A percentile compares a stretch with the other conserved stretches of the same genome.
These are phyloP conservation scores for Fragilaria crotonensis DNA, from an alignment of 108 stramenopile genomes.

Conservation along the genomic window DNA sequence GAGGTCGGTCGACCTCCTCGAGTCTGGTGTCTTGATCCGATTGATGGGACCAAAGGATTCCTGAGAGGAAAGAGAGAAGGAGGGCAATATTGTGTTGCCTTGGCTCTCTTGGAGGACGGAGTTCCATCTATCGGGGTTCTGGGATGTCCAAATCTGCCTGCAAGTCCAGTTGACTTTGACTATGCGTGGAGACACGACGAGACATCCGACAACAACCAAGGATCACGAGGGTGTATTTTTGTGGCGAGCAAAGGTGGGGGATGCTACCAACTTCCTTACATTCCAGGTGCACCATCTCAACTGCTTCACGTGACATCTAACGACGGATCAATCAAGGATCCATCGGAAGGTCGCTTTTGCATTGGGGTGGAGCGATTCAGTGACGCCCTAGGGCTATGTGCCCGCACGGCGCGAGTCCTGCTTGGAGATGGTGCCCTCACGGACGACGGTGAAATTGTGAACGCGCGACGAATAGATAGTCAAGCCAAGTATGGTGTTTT, in stretches of 20 bases:
- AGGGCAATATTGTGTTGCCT: constrained; percentile 70
- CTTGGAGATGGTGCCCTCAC: constrained; percentile 36
- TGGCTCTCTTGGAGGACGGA: constrained; percentile 58
- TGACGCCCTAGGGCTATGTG: constrained; percentile 36
- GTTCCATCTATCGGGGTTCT: constrained; percentile 63
- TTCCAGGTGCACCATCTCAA: constrained; percentile 4
- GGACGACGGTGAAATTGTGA: constrained; percentile 31
- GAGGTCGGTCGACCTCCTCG: constrained; percentile 9
- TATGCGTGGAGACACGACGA: constrained; percentile 37
- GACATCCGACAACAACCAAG: constrained; percentile 5
- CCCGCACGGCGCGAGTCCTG: constrained; percentile 35
- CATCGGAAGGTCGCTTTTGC: constrained; percentile 40
- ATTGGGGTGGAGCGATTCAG: constrained; percentile 59
- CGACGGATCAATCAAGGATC: constrained; percentile 16
- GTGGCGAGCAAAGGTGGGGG: constrained; percentile 65
- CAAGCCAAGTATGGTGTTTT: constrained; percentile 81
- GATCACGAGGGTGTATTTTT: constrained; percentile 60
- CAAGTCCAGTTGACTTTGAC: background rate
- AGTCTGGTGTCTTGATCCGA: constrained; percentile 81
- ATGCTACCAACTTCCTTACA: constrained; percentile 52
- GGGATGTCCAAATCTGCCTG: constrained; percentile 75
- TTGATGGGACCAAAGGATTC: constrained; percentile 90
- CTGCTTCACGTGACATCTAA: constrained; percentile 26
- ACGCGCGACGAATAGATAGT: constrained; percentile 54
- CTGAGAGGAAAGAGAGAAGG: constrained; percentile 45